These are phyloP conservation scores for Vishniacozyma victoriae DNA, from an alignment of 768 basidiomycete genomes.

Conservation along the genomic window DNA sequence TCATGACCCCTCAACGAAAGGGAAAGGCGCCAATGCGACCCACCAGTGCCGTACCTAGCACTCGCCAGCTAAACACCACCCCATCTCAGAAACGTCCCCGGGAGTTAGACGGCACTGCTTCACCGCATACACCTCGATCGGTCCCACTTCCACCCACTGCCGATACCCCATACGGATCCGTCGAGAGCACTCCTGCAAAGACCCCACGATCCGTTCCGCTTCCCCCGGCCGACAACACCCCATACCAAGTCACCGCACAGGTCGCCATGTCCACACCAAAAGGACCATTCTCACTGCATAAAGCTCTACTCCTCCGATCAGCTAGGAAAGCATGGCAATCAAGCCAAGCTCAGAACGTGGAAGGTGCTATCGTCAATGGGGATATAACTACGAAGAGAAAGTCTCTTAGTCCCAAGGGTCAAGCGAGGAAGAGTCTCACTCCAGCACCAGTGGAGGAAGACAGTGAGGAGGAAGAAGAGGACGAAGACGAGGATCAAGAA, in stretches of 20 bases:
- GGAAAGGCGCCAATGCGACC: slow-evolving; percentile 20
- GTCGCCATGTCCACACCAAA: slow-evolving; percentile 24
- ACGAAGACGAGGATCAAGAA: slow-evolving; percentile 11
- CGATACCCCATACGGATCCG: slow-evolving; percentile 35
- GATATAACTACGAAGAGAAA: slow-evolving; percentile 21
- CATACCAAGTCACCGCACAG: slow-evolving; percentile 15
- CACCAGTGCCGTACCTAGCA: slow-evolving; percentile 28
- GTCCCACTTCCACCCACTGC: slow-evolving; percentile 22
- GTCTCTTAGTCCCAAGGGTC: slow-evolving; percentile 22
- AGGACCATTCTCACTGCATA: slow-evolving; percentile 31
- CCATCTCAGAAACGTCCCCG: no score
- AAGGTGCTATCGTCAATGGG: slow-evolving; percentile 30
- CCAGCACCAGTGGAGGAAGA: background rate
- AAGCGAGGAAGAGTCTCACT: slow-evolving; percentile 10
- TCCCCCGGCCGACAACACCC: slow-evolving; percentile 22
- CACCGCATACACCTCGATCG: slow-evolving; percentile 23
- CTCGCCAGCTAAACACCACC: slow-evolving; percentile 5
- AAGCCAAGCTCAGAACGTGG: slow-evolving; percentile 12
- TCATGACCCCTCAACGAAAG: slow-evolving; percentile 24
- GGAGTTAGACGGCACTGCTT: no score
- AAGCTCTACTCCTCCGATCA: slow-evolving; percentile 37
- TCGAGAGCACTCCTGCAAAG: slow-evolving; percentile 3
- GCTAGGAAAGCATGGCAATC: slow-evolving; percentile 41
- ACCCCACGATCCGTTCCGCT: slow-evolving; percentile 30
- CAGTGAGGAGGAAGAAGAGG: slow-evolving; percentile 5